A percentile compares a stretch with the other conserved stretches of the same genome.
Conservation (phyloP, 2,329 filamentous ascomycete genomes). For the Fusarium mundagurra region DNA sequence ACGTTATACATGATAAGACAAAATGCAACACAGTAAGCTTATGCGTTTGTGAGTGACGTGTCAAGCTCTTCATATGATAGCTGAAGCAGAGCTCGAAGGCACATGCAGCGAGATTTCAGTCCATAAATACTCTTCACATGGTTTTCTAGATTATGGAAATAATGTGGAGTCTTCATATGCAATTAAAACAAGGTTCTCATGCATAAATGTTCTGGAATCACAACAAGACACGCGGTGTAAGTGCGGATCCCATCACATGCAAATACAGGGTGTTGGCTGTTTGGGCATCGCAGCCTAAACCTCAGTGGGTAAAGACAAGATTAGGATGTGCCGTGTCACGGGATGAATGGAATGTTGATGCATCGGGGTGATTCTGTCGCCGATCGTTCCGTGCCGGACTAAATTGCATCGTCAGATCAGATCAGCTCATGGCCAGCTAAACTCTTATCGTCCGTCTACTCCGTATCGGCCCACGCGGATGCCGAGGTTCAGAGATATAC, state of each 20-base stretch:
- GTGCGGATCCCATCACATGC: slow-evolving; percentile 13
- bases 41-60: background rate
- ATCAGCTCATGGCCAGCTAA: slow-evolving; percentile 4
- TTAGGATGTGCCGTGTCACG: background rate
- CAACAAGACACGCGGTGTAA: background rate
- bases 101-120: background rate
- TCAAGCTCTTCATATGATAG: background rate
- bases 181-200: background rate
- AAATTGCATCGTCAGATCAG: slow-evolving; percentile 7
- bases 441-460: background rate
- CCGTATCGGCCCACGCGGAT: slow-evolving; percentile 14
- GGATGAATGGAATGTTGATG: background rate
- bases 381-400: background rate
- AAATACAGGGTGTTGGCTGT: background rate
- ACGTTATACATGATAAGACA: background rate
- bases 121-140: background rate
- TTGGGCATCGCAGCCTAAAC: background rate
- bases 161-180: background rate
- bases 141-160: background rate
- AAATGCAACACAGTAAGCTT: background rate
- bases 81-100: background rate
- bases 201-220: slow-evolving; percentile 3
- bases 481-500: slow-evolving; percentile 11
- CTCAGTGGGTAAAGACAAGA: background rate
- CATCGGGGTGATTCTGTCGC: background rate